phyloP scores from a whole-genome alignment of 139 green algal species.

The Chlamydomonas asymmetrica region DNA sequence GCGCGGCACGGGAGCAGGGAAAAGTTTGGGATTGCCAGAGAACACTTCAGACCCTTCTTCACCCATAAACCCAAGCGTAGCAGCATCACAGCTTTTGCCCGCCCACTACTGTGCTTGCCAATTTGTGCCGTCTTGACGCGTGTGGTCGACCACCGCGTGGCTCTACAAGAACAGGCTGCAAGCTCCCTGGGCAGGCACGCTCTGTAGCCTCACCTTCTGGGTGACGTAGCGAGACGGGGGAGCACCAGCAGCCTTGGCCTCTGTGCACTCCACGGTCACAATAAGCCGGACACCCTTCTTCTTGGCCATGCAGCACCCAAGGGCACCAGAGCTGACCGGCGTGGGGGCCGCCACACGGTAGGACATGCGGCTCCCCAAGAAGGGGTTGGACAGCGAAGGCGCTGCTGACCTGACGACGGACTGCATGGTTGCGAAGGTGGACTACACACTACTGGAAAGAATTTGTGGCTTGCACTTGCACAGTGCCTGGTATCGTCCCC shows the following conservation, averaged over 20 bases:
- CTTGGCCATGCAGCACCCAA: no score
- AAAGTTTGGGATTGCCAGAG: background rate
- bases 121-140: background rate
- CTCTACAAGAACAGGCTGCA: no score
- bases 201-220: no score
- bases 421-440: no score
- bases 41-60: background rate
- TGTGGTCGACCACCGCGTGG: no score
- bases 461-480: no score
- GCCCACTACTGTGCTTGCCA: background rate
- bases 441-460: no score
- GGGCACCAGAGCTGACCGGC: constrained; percentile 64
- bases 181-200: no score
- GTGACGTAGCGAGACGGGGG: constrained; percentile 81
- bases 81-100: background rate
- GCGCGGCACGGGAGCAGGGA: constrained; percentile 4
- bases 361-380: constrained; percentile 56
- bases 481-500: no score
- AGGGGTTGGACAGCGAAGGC: constrained; percentile 48
- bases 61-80: background rate
- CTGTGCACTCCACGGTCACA: constrained; percentile 94
- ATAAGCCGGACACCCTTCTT: constrained; percentile 92
- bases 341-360: constrained; percentile 40
- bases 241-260: constrained; percentile 62
- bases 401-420: constrained; percentile 21